Percentiles rank a stretch among this genome's conserved stretches.
phyloP scores from a whole-genome alignment of 140 eudicot species.

The Flaveria floridana region DNA sequence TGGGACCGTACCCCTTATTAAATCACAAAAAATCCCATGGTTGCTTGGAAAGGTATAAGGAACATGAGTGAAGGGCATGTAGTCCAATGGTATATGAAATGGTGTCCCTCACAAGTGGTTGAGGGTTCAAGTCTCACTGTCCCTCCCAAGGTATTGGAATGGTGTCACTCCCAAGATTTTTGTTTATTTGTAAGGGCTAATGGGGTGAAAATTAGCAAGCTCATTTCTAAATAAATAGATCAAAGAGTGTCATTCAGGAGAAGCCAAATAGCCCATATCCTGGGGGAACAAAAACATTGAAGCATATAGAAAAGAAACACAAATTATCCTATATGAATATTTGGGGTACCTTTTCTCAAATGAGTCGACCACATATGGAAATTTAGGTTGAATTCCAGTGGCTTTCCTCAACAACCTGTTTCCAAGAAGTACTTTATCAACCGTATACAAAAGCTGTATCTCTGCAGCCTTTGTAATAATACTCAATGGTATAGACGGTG shows the following conservation, averaged over 20 bases:
- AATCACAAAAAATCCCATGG: too few relatives aligned
- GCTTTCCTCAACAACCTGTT: conserved; percentile 93
- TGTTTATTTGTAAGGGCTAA: neutral
- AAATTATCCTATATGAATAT: neutral
- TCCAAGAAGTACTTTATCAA: conserved; percentile 84
- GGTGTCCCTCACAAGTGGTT: too few relatives aligned
- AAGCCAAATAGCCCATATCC: neutral
- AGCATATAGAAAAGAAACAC: neutral
- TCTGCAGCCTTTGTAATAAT: conserved; percentile 72
- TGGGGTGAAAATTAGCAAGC: neutral
- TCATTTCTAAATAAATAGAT: neutral
- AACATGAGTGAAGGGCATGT: too few relatives aligned
- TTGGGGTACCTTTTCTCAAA: conserved; percentile 75
- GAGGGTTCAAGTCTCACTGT: too few relatives aligned
- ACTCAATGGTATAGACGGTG: conserved; percentile 63
- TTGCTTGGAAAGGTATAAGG: too few relatives aligned
- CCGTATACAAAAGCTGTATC: conserved; percentile 66
- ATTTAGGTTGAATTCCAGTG: conserved; percentile 93
- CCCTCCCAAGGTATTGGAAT: too few relatives aligned
- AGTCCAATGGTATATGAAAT: too few relatives aligned
- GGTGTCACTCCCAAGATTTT: neutral
- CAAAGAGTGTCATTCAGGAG: neutral
- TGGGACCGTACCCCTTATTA: too few relatives aligned
- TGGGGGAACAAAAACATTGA: neutral
- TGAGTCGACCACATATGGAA: conserved; percentile 84